phyloP scores from a whole-genome alignment of 2,329 filamentous ascomycete genomes.

The Claviceps citrina region DNA sequence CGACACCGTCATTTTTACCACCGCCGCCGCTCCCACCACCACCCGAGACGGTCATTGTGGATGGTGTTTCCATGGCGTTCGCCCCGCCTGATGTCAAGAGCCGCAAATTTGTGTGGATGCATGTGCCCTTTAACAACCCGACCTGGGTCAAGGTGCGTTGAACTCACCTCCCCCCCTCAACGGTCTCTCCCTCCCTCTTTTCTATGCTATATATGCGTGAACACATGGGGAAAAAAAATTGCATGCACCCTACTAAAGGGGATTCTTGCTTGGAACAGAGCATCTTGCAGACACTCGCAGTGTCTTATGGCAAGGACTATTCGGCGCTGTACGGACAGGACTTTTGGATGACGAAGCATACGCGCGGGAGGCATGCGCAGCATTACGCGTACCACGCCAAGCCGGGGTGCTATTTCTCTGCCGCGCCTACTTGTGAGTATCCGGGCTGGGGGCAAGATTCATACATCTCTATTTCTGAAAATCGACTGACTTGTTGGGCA shows the following conservation, averaged over 20 bases:
- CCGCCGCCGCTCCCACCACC: no score
- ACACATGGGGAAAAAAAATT: no score
- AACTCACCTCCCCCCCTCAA: neutral
- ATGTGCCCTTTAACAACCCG: constrained; percentile 41
- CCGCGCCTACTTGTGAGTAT: constrained; percentile 21
- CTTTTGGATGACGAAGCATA: constrained; percentile 33
- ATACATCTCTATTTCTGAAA: no score
- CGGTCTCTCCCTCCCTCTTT: no score
- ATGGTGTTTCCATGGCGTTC: constrained; percentile 17
- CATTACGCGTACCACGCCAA: constrained; percentile 35
- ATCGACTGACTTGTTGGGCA: no score
- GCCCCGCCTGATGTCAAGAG: constrained; percentile 18
- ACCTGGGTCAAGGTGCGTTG: constrained; percentile 39
- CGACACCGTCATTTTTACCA: no score
- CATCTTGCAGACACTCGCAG: constrained; percentile 29
- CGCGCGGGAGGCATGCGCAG: constrained; percentile 32
- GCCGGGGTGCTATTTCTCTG: constrained; percentile 32
- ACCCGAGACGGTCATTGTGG: constrained; percentile 17
- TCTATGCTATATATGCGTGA: no score
- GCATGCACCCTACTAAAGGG: no score
- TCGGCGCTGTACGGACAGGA: constrained; percentile 28
- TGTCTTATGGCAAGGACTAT: constrained; percentile 21
- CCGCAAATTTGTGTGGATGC: constrained; percentile 42
- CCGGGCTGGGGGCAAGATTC: no score
- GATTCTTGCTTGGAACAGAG: no score